phyloP scores from a whole-genome alignment of 306 rosid species.

The Coriaria nepalensis region DNA sequence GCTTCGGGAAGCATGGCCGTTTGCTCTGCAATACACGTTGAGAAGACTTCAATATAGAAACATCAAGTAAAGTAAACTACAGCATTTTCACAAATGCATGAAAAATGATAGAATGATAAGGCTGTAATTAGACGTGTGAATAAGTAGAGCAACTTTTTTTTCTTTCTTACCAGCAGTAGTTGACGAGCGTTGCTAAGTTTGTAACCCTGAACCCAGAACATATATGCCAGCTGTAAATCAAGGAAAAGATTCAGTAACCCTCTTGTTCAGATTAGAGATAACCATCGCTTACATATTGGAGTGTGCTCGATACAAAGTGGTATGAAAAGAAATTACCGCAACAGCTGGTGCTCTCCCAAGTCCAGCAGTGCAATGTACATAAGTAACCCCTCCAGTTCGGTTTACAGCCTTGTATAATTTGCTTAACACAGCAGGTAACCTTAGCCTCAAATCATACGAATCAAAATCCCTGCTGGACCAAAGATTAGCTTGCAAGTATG shows the following conservation, averaged over 20 bases:
- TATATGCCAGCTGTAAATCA: slow-evolving; percentile 68
- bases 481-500: slow-evolving; percentile 12
- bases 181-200: slow-evolving; percentile 42
- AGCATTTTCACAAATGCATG: background rate
- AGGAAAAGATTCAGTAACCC: slow-evolving; percentile 12
- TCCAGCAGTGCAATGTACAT: slow-evolving; percentile 97
- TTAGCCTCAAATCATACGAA: slow-evolving; percentile 61
- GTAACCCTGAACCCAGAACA: slow-evolving; percentile 92
- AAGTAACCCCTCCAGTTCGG: slow-evolving; percentile 74
- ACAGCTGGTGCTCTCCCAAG: slow-evolving; percentile 97
- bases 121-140: too few relatives aligned
- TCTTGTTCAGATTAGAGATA: background rate
- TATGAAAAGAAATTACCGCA: slow-evolving; percentile 27
- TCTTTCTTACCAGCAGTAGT: slow-evolving; percentile 59
- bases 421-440: slow-evolving; percentile 73
- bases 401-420: slow-evolving; percentile 63
- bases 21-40: slow-evolving; percentile 55
- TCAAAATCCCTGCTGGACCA: slow-evolving; percentile 75
- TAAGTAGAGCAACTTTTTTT: background rate
- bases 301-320: background rate
- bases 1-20: slow-evolving; percentile 64
- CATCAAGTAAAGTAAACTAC: background rate
- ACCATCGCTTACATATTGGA: background rate
- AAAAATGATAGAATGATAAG: too few relatives aligned
- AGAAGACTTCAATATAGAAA: slow-evolving; percentile 4